Percentiles rank a stretch among this genome's conserved stretches.
These are phyloP conservation scores for Dacryopinax spathularia DNA, from an alignment of 768 basidiomycete genomes.

Conservation along the genomic window DNA sequence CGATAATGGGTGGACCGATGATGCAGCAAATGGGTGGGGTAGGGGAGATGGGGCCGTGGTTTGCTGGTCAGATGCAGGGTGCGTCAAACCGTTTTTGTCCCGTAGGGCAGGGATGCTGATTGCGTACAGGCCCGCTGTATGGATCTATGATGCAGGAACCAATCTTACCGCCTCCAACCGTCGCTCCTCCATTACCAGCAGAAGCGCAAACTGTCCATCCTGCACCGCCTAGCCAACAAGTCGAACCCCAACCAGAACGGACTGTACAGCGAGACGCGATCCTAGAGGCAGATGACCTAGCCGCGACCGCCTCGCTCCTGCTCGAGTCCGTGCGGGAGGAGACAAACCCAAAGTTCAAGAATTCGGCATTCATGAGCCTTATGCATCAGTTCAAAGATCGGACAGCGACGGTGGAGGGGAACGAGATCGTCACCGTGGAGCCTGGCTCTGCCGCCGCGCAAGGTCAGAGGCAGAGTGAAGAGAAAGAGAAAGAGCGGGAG, in stretches of 20 bases:
- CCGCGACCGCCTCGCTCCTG: slow-evolving; percentile 63
- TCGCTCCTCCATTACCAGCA: too few relatives aligned
- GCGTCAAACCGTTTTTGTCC: too few relatives aligned
- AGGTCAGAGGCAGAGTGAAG: slow-evolving; percentile 16
- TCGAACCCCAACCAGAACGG: slow-evolving; percentile 7
- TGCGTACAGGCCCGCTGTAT: too few relatives aligned
- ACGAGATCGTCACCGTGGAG: slow-evolving; percentile 47
- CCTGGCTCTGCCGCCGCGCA: background rate
- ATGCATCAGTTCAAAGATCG: slow-evolving; percentile 78
- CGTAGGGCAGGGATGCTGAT: too few relatives aligned
- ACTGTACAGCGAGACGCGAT: slow-evolving; percentile 12
- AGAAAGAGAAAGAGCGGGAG: slow-evolving; percentile 10
- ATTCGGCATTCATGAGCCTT: slow-evolving; percentile 69
- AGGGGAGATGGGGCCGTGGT: too few relatives aligned
- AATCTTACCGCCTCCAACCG: too few relatives aligned
- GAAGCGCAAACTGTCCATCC: background rate
- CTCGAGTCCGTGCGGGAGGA: slow-evolving; percentile 62
- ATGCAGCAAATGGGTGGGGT: background rate
- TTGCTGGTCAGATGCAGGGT: too few relatives aligned
- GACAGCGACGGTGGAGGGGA: slow-evolving; percentile 61
- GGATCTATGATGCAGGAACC: too few relatives aligned
- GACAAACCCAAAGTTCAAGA: slow-evolving; percentile 68
- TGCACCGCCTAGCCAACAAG: slow-evolving; percentile 5
- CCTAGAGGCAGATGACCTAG: slow-evolving; percentile 52
- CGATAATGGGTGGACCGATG: background rate